A percentile compares a stretch with the other conserved stretches of the same genome.
Evolutionary conservation across 306 rosid genomes (phyloP).

Genomic region (Elaeagnus macrophylla): DNA sequence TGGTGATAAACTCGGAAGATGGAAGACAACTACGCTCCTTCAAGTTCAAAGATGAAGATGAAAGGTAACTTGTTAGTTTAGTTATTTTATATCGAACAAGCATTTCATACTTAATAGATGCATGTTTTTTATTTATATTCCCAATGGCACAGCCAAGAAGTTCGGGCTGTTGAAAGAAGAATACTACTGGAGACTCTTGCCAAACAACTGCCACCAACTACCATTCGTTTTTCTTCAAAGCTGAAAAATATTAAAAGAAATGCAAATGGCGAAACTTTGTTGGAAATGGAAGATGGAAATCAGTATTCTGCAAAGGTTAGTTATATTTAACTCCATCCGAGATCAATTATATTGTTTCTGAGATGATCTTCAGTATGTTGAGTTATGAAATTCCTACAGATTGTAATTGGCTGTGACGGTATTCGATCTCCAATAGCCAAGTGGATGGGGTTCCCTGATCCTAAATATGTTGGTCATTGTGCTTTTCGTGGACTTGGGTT

Average conservation of each 20-base stretch:
- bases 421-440: constrained; percentile 72
- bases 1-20: constrained; percentile 60
- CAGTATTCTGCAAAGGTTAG: constrained; percentile 61
- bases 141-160: constrained; percentile 62
- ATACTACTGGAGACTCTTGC: constrained; percentile 79
- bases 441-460: constrained; percentile 81
- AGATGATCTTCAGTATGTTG: neutral
- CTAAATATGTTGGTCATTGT: constrained; percentile 60
- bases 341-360: neutral
- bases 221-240: constrained; percentile 59
- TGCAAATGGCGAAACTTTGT: constrained; percentile 38
- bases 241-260: constrained; percentile 41
- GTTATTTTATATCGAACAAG: neutral
- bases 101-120: neutral
- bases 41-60: constrained; percentile 73
- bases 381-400: constrained; percentile 31
- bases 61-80: constrained; percentile 26
- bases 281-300: constrained; percentile 64
- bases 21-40: constrained; percentile 74
- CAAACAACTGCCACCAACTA: constrained; percentile 39
- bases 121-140: neutral
- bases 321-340: neutral
- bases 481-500: constrained; percentile 70
- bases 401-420: constrained; percentile 87
- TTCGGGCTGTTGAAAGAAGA: constrained; percentile 82